Base-by-base conservation (phyloP, 2,329 filamentous ascomycete genomes). In the Fusarium burgessii region DNA sequence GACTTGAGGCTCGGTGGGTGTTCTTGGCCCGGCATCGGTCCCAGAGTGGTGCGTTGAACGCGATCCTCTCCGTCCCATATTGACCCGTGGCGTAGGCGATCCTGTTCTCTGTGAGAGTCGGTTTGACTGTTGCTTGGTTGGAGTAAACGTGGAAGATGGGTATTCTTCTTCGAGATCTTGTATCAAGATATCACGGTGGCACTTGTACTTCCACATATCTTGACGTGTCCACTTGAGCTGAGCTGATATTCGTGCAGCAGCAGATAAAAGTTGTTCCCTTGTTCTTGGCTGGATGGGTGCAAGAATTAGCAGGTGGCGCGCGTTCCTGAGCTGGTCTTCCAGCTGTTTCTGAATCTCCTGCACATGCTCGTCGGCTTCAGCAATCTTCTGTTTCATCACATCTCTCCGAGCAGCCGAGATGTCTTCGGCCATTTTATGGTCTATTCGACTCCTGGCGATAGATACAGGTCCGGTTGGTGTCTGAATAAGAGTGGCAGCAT, bases 201-300 rank as follows among this genome's bases (percentile, higher is more conserved):
- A 98, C 77, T 90, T 95, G 75, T 95, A 88, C 58, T 91, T 92
- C 94, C 95, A 98, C 23, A 98, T 96, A 72, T 97, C 94, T 78
- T 97, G 92, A 66, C 95, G 88, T n/a, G 92, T 91, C 95, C 95
- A 98, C 79, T 96, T 97, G 66, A 99, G 83, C 78, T 95, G 94
- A 6, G 94, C 94, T 60, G 95, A 91, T 82, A 97, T 91, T 11
- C 92, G 90, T 9, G 91, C 93, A 23, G 96, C 95, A 20, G 94
- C 92, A 70, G 92, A 86, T n/a, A 98, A 87, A 58, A 98, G 88
- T 64, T 94, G 89, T 66, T 98, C 95, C 66, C 96, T 88, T 0
- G 94, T 95, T 80, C 94, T 94, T n/a, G 91, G 90, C 76, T 97
- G 93, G 47, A 99, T 94, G 0, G 96, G 96, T 2, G 95, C 93